Evolutionary conservation across 345 rosid species (phyloP).

Genomic region (Microcos paniculata): DNA sequence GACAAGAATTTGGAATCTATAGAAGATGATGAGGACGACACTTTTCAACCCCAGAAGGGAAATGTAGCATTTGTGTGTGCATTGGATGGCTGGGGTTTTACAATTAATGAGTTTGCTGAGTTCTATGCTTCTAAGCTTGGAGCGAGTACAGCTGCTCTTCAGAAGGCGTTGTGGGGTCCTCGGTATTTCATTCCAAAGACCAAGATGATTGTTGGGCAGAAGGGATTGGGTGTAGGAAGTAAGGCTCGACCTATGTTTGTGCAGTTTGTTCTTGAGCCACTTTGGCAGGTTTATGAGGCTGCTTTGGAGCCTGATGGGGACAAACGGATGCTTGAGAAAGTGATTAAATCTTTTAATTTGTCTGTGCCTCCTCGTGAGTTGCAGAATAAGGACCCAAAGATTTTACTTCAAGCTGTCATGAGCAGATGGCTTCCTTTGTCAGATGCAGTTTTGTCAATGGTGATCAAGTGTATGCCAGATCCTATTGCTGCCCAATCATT

Average conservation of each 20-base stretch:
- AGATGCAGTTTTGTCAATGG: slow-evolving; percentile 84
- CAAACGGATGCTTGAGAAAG: slow-evolving; percentile 58
- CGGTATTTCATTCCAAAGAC: slow-evolving; percentile 66
- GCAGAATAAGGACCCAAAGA: slow-evolving; percentile 82
- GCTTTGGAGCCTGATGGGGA: slow-evolving; percentile 70
- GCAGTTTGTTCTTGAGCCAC: slow-evolving; percentile 90
- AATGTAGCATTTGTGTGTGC: slow-evolving; percentile 91
- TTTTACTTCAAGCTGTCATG: slow-evolving; percentile 77
- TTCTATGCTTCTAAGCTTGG: slow-evolving; percentile 84
- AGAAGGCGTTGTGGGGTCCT: slow-evolving; percentile 91
- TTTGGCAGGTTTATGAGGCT: slow-evolving; percentile 86
- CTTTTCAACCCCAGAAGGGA: slow-evolving; percentile 91
- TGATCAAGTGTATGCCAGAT: slow-evolving; percentile 76
- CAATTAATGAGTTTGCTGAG: slow-evolving; percentile 68
- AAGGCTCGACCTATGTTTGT: slow-evolving; percentile 93
- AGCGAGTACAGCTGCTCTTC: slow-evolving; percentile 58
- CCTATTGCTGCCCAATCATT: slow-evolving; percentile 75
- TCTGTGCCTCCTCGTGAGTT: slow-evolving; percentile 77
- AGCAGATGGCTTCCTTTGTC: slow-evolving; percentile 95
- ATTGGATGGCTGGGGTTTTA: slow-evolving; percentile 94
- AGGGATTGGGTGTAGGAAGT: slow-evolving; percentile 49
- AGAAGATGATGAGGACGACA: slow-evolving; percentile 93
- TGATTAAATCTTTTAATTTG: slow-evolving; percentile 70
- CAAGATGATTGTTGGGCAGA: slow-evolving; percentile 89
- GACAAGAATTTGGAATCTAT: slow-evolving; percentile 62